Evolutionary conservation across 164 flowering plant species (phyloP), one percentile per base, ranked within the genome.

Genomic region (Vitis labrusca): DNA sequence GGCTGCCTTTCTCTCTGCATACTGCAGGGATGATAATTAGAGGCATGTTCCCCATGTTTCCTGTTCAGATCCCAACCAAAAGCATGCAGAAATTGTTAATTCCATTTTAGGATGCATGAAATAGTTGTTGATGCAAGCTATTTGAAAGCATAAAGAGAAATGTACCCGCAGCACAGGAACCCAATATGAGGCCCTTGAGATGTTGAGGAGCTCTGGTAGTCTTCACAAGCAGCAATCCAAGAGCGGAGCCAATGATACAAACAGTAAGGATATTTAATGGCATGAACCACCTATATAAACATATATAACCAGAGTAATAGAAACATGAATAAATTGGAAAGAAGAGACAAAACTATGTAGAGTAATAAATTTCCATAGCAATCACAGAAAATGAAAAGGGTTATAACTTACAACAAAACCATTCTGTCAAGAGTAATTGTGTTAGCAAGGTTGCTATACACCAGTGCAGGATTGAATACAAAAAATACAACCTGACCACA

Each of bases 241-340:
- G 74, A 1, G 44, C 64, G 3, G 83, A 79, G 1, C 88, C 88
- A 30, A 81, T 68, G 0, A 85, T 10, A 51, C 79, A 80, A 1
- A 84, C 77, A 10, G 82, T 47, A 17, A 77, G 75, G 50, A 85
- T 73, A 70, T 85, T 85, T 44, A 82, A 59, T 10, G 83, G 83
- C 84, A 85, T 85, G 73, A 85, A 85, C 88, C 88, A 85, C 77
- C 88, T 85, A 56, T 14, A 29, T 23, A 19, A 14, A 23, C 27
- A 23, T 23, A 23, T 23, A 23, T 23, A 23, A 23, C 27, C 27
- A 23, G 14, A 10, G 14, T 5, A 44, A 56, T 55, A 37, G 8
- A 44, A 57, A 59, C 9, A 15, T 3, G 30, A 37, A 11, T 14
- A 9, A 5, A 37, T 8, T 1, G 27, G 27, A 23, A 23, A 23